phyloP scores from a whole-genome alignment of 495 filamentous ascomycete genomes.

The Tuber calosporum region DNA sequence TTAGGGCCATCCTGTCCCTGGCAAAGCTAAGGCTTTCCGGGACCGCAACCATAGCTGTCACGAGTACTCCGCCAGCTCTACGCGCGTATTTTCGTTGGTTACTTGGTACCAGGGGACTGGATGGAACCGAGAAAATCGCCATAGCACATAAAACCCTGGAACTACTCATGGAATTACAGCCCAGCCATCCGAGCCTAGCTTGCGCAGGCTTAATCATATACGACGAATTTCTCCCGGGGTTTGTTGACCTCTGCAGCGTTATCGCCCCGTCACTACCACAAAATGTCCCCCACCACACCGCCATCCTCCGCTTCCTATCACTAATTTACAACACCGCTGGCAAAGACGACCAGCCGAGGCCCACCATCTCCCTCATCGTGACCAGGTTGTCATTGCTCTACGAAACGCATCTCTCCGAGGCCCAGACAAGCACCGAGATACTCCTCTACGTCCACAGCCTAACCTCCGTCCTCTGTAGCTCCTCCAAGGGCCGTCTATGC shows the following conservation, averaged over 20 bases:
- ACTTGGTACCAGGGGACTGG: neutral
- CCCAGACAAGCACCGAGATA: neutral
- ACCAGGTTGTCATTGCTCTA: neutral
- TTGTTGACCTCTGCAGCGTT: neutral
- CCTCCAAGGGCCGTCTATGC: neutral
- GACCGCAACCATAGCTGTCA: neutral
- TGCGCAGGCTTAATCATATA: neutral
- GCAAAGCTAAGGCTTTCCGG: neutral
- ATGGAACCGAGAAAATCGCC: neutral
- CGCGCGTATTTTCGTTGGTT: neutral
- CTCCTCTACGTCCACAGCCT: neutral
- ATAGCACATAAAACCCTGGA: neutral
- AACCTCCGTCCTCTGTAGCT: neutral
- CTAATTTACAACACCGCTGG: neutral
- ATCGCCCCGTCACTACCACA: neutral
- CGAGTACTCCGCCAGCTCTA: neutral
- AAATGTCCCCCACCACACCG: neutral
- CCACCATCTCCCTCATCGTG: neutral
- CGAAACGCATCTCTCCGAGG: neutral
- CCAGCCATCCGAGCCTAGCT: neutral
- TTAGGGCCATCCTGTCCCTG: neutral
- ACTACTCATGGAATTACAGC: neutral
- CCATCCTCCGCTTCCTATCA: neutral
- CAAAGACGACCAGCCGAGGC: constrained; percentile 4
- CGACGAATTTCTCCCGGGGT: neutral